These are phyloP conservation scores for Usnea hakonensis DNA, from an alignment of 495 filamentous ascomycete species.

Conservation along the genomic window DNA sequence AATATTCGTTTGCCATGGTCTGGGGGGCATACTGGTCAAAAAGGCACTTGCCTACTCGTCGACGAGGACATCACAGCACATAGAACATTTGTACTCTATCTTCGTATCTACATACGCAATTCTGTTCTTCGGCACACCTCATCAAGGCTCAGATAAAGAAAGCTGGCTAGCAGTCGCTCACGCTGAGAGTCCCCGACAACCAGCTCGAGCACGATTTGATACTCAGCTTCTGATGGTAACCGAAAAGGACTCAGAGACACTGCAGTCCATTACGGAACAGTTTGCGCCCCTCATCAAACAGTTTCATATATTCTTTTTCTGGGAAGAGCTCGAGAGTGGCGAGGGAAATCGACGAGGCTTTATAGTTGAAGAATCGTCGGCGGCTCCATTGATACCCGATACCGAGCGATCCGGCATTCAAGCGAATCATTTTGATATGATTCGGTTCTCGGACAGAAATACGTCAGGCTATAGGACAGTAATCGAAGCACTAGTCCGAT, in stretches of 20 bases:
- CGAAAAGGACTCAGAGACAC: conserved; percentile 26
- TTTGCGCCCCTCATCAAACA: conserved; percentile 34
- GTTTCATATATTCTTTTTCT: conserved; percentile 33
- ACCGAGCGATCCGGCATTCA: conserved; percentile 29
- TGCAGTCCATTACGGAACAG: conserved; percentile 32
- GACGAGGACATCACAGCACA: conserved; percentile 19
- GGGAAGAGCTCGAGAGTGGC: conserved; percentile 28
- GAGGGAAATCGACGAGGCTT: conserved; percentile 23
- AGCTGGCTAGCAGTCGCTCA: conserved; percentile 6
- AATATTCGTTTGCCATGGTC: conserved; percentile 42
- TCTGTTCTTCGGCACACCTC: conserved; percentile 33
- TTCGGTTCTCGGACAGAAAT: conserved; percentile 17
- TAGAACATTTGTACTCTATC: conserved; percentile 27
- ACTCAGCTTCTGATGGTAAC: conserved; percentile 19
- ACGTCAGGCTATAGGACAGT: conserved; percentile 22
- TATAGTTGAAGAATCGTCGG: conserved; percentile 31
- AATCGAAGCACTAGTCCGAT: conserved; percentile 19
- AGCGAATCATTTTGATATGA: conserved; percentile 25
- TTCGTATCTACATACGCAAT: conserved; percentile 28
- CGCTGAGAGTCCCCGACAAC: neutral
- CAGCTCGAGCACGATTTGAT: conserved; percentile 4
- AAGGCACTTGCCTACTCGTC: conserved; percentile 27
- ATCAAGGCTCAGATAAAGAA: conserved; percentile 17
- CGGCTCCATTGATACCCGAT: conserved; percentile 32
- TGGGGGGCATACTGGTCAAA: conserved; percentile 43